phyloP scores from a whole-genome alignment of 805 yeast species.

The Ogataea chonburiensis region DNA sequence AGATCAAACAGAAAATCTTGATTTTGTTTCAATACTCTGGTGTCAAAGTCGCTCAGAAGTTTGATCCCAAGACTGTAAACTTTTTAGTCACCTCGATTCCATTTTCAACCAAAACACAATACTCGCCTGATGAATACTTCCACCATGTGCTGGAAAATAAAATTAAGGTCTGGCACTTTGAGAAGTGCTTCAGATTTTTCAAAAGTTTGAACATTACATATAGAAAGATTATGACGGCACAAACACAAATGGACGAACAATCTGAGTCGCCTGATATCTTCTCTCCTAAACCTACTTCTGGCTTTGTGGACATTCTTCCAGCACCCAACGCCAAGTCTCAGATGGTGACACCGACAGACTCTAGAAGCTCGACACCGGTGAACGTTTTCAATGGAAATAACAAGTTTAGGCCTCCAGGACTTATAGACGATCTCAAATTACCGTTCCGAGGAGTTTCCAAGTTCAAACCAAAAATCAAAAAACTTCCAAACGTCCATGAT shows the following conservation, averaged over 20 bases:
- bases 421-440: slow-evolving; percentile 34
- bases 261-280: slow-evolving; percentile 5
- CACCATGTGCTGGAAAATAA: slow-evolving; percentile 43
- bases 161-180: slow-evolving; percentile 60
- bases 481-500: slow-evolving; percentile 24
- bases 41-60: slow-evolving; percentile 43
- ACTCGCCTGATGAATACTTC: slow-evolving; percentile 46
- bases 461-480: slow-evolving; percentile 28
- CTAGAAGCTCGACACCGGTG: slow-evolving; percentile 22
- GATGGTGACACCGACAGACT: slow-evolving; percentile 17
- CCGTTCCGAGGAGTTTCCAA: slow-evolving; percentile 27
- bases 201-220: slow-evolving; percentile 46
- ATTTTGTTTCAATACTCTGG: slow-evolving; percentile 49
- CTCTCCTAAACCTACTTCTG: slow-evolving; percentile 11
- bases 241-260: slow-evolving; percentile 13
- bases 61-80: slow-evolving; percentile 43
- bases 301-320: slow-evolving; percentile 24
- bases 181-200: slow-evolving; percentile 54
- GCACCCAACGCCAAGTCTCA: slow-evolving; percentile 17
- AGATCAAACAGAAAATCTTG: slow-evolving; percentile 41
- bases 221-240: slow-evolving; percentile 35
- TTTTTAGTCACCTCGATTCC: slow-evolving; percentile 49
- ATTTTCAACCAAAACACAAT: slow-evolving; percentile 37
- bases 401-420: slow-evolving; percentile 16
- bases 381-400: slow-evolving; percentile 3